These are phyloP conservation scores for Debaryomyces psychrophilus DNA, from an alignment of 1,139 yeast genomes.

Conservation along the genomic window DNA sequence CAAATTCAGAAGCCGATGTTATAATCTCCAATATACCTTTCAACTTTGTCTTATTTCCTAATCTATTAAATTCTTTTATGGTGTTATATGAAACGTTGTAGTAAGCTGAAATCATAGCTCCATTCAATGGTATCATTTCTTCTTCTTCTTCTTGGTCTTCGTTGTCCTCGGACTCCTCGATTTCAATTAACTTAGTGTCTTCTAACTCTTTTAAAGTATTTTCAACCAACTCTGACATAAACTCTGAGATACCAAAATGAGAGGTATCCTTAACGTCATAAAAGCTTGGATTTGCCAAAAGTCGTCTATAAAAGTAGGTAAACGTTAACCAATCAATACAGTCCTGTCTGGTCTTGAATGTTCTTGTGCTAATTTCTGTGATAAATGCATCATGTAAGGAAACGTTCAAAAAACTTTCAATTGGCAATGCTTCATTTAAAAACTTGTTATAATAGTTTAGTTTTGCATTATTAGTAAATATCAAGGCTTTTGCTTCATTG, in stretches of 20 bases:
- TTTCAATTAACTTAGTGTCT: constrained; percentile 64
- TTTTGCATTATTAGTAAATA: constrained; percentile 61
- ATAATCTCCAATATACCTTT: constrained; percentile 68
- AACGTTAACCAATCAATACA: constrained; percentile 90
- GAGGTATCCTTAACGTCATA: constrained; percentile 74
- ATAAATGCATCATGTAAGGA: constrained; percentile 67
- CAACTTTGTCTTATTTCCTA: constrained; percentile 60
- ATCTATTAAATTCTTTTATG: constrained; percentile 59
- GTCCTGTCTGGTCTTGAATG: constrained; percentile 75
- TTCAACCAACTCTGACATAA: constrained; percentile 82
- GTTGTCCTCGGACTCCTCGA: constrained; percentile 44
- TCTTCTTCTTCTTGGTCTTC: constrained; percentile 43
- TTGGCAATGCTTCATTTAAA: constrained; percentile 73
- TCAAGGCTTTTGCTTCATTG: constrained; percentile 41
- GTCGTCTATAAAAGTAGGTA: constrained; percentile 78
- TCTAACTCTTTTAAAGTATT: constrained; percentile 65
- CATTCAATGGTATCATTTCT: constrained; percentile 61
- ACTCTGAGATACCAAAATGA: constrained; percentile 74
- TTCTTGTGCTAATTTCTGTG: constrained; percentile 67
- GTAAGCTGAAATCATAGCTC: constrained; percentile 75
- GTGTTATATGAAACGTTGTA: constrained; percentile 67
- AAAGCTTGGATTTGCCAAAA: constrained; percentile 83
- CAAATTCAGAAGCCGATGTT: constrained; percentile 72
- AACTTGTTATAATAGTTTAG: constrained; percentile 72
- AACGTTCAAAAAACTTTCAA: constrained; percentile 73